Base-by-base conservation (phyloP, 495 filamentous ascomycete species). In the Annulohypoxylon bovei region DNA sequence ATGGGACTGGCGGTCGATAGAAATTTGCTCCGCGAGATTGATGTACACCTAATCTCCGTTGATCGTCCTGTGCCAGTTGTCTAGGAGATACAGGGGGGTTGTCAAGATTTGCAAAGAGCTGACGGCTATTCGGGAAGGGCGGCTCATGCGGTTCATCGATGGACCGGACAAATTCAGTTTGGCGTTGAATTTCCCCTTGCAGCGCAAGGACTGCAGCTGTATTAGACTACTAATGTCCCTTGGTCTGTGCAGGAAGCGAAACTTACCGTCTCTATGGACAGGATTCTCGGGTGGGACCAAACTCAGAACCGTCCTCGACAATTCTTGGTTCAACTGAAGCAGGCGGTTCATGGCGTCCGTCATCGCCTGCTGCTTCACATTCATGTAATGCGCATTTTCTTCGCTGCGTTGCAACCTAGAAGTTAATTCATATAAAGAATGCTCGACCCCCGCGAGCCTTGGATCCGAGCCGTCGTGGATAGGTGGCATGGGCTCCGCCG, bases 11-110 rank as follows among this genome's bases (percentile, higher is more conserved):
- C n/a, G 93, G 90, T 54, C 92, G 88, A 79, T 91, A 89, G 65
- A 85, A 83, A 63, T 82, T 85, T 40, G 82, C 61, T 30, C 74
- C 74, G 35, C 79, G 80, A 52, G 79, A 70, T 62, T 83, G 85
- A 71, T 85, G 85, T 39, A 83, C 79, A 71, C 76, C 76, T 66
- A 82, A 77, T 47, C 95, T 89, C 40, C 93, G 91, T 52, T 88
- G 85, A 72, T 97, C 94, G 62, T 98, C 93, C 76, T 93, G 89
- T 23, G 94, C 89, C 44, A 93, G 78, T 81, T 98, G 95, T 35
- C 93, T 92, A 27, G 95, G 95, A n/a, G 95, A 98, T 14, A 97
- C 82, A 33, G 95, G 93, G 4, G 92, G 89, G 44, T 90, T 90
- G 55, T 94, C 92, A 65, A 93, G 81, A 70, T 88, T 91, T 49